A percentile compares a stretch with the other conserved stretches of the same genome.
These are phyloP conservation scores for Neurospora sp. DNA, from an alignment of 495 filamentous ascomycete genomes.

Conservation along the genomic window DNA sequence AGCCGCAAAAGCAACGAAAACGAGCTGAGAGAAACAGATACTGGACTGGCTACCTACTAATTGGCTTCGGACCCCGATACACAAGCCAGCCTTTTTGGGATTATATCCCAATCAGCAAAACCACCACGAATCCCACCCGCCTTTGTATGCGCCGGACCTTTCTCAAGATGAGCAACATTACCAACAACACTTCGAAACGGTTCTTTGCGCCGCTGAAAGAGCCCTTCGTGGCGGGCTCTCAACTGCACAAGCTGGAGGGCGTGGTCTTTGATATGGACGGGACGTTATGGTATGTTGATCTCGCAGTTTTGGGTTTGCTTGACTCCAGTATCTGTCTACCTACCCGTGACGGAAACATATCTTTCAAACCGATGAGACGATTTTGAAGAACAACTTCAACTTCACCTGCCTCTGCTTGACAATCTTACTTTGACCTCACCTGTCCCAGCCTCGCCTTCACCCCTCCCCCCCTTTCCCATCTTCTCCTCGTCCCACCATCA, in stretches of 20 bases:
- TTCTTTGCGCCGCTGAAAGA: conserved; percentile 30
- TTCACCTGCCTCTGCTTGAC: too few relatives aligned
- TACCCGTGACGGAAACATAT: too few relatives aligned
- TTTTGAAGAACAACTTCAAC: too few relatives aligned
- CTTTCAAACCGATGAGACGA: too few relatives aligned
- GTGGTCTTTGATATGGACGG: conserved; percentile 95
- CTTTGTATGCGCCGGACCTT: background rate
- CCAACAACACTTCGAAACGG: background rate
- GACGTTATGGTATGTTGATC: conserved; percentile 63
- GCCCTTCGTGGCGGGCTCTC: conserved; percentile 13
- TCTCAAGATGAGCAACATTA: background rate
- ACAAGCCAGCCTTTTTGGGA: background rate
- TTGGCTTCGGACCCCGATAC: background rate
- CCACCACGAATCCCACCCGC: background rate
- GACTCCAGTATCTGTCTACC: too few relatives aligned
- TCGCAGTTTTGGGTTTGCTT: too few relatives aligned
- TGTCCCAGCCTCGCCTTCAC: too few relatives aligned
- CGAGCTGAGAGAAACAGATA: background rate
- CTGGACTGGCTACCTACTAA: too few relatives aligned
- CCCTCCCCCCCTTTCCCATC: too few relatives aligned
- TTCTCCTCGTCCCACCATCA: too few relatives aligned
- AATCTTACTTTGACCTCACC: too few relatives aligned
- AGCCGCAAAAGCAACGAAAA: background rate
- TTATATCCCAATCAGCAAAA: background rate
- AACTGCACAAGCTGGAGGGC: conserved; percentile 54